Evolutionary conservation across 192 early-diverging fungal genomes (phyloP), one percentile per base, ranked within the genome.

Genomic region (Entomortierella lignicola): DNA sequence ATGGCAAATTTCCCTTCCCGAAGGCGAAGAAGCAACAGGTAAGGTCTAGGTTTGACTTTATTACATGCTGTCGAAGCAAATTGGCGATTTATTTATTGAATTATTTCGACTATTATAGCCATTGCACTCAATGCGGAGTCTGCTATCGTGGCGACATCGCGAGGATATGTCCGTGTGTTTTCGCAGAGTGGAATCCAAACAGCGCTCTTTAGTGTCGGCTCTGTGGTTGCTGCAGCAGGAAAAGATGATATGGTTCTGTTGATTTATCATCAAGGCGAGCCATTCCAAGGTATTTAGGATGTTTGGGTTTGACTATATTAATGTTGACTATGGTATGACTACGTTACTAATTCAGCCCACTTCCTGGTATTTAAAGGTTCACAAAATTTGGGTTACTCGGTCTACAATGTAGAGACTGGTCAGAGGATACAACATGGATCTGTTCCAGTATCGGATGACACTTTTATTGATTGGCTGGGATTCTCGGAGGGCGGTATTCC

Each of bases 401-500:
- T 95, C 15, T 81, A 92, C 42, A 89, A 94, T 77, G 83, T 86
- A 18, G 85, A 82, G 21, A 69, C 66, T 18, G 51, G 73, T 44
- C 85, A 82, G 31, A 84, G 82, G 21, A 71, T 94, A 48, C 85
- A 85, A 43, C 81, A 83, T 31, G 95, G 88, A 18, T 11, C 53
- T 2, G 69, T 97, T 12, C 91, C 94, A 2, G 66, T 96, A 12
- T 83, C 91, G 1, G 87, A 87, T 8, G 69, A 83, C 4, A 80
- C 86, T 34, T 84, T 85, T 42, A 64, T 98, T 20, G 77, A 72
- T 18, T 99, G 97, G 97, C 70, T 88, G 7, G 96, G 95, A 6
- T 96, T 98, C 70, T 93, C 94, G 21, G 92, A 95, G 54, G 83
- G 86, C 18, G 90, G 89, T 29, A 83, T 93, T 29, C 94, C 94